Evolutionary conservation across 2,329 filamentous ascomycete species (phyloP).

Genomic region (Botrytis paeoniae): DNA sequence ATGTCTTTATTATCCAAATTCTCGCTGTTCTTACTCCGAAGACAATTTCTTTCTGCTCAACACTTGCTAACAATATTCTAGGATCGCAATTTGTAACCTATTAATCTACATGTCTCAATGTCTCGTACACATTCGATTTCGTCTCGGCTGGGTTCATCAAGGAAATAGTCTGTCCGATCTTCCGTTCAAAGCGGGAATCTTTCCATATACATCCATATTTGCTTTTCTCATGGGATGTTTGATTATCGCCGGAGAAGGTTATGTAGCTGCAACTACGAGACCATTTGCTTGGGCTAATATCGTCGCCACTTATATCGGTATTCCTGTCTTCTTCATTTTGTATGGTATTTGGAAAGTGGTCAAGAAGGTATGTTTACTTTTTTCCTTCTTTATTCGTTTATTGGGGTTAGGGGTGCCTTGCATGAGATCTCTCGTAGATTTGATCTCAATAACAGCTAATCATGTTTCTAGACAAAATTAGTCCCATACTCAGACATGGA

Average conservation of each 20-base stretch:
- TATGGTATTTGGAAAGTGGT: constrained; percentile 54
- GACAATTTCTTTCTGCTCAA: not conserved
- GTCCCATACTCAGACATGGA: constrained; percentile 9
- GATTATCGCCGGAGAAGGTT: constrained; percentile 1
- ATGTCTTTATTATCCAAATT: not conserved
- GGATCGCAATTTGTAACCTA: constrained; percentile 9
- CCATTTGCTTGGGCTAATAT: constrained; percentile 14
- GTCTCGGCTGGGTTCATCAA: constrained; percentile 58
- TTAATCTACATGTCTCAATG: constrained; percentile 50
- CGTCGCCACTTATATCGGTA: constrained; percentile 30
- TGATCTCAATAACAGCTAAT: not conserved
- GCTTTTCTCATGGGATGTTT: constrained; percentile 38
- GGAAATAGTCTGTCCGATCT: constrained; percentile 53
- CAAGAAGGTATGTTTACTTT: not conserved
- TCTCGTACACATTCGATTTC: constrained; percentile 70
- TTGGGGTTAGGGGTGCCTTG: rapidly evolving
- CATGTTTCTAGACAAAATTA: constrained; percentile 1
- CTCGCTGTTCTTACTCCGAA: rapidly evolving
- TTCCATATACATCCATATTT: constrained; percentile 59
- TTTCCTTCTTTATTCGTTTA: too few species aligned
- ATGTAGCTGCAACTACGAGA: constrained; percentile 7
- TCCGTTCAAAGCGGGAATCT: constrained; percentile 53
- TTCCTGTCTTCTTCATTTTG: constrained; percentile 58
- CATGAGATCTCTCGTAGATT: too few species aligned
- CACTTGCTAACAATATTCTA: not conserved